Percentiles rank a stretch among this genome's conserved stretches.
Evolutionary conservation across 768 basidiomycete species (phyloP).

Genomic region (Coprinopsis sp.): DNA sequence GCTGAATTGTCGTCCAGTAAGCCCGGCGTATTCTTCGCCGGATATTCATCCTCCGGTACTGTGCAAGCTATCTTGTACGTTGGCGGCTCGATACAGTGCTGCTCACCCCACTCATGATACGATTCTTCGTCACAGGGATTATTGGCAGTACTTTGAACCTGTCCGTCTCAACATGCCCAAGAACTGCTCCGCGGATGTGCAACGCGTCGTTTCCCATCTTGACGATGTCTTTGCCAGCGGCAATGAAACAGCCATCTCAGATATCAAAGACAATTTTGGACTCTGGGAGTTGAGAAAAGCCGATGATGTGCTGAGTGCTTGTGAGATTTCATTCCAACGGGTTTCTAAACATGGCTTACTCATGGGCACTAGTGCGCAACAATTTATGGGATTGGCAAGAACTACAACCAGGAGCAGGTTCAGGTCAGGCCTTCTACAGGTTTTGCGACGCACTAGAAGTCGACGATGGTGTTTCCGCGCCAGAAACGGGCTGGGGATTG

Average conservation of each 20-base stretch:
- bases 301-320: conserved; percentile 62
- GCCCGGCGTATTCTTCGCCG: conserved; percentile 58
- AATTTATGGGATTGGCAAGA: conserved; percentile 68
- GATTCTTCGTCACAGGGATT: conserved; percentile 35
- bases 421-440: conserved; percentile 43
- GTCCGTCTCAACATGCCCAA: conserved; percentile 60
- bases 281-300: conserved; percentile 52
- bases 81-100: neutral
- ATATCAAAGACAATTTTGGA: conserved; percentile 56
- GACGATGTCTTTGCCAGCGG: conserved; percentile 50
- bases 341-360: too few species aligned
- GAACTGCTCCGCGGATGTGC: conserved; percentile 72
- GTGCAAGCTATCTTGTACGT: conserved; percentile 55
- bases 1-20: conserved; percentile 33
- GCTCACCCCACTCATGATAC: neutral
- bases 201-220: conserved; percentile 57
- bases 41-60: conserved; percentile 64
- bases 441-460: conserved; percentile 71
- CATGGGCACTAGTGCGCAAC: conserved; percentile 57
- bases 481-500: conserved; percentile 55
- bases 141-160: conserved; percentile 72
- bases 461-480: conserved; percentile 48
- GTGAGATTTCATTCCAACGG: too few species aligned
- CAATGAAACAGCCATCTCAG: conserved; percentile 42
- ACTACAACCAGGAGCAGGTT: conserved; percentile 47